Percentiles rank a stretch among this genome's conserved stretches.
Conservation (phyloP, 2,329 filamentous ascomycete species). For the Sporothrix pallida region DNA sequence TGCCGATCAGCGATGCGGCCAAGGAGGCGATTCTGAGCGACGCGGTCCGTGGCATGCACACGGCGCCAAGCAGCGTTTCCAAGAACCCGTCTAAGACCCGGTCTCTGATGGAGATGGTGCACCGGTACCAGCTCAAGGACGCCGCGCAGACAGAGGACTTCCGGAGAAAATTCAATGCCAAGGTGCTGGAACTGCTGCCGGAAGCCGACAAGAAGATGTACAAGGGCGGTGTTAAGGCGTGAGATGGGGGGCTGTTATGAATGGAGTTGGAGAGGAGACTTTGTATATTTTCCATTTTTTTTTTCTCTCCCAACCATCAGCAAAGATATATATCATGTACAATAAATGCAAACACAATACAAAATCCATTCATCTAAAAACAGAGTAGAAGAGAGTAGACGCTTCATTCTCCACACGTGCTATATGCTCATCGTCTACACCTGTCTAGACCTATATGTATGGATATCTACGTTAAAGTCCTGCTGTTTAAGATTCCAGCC, state of each 20-base stretch:
- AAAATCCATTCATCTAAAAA: background rate
- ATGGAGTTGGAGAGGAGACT: background rate
- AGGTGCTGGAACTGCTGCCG: slow-evolving; percentile 44
- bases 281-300: slow-evolving; percentile 12
- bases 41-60: slow-evolving; percentile 49
- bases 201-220: slow-evolving; percentile 2
- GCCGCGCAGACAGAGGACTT: slow-evolving; percentile 51
- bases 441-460: background rate
- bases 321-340: slow-evolving; percentile 21
- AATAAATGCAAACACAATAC: background rate
- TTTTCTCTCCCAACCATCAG: slow-evolving; percentile 1
- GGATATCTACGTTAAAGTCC: no score
- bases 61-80: background rate
- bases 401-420: no score
- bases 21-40: slow-evolving; percentile 47
- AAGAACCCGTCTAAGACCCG: slow-evolving; percentile 28
- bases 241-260: background rate
- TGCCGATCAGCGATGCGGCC: slow-evolving; percentile 37
- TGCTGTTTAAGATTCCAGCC: no score
- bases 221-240: slow-evolving; percentile 1
- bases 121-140: slow-evolving; percentile 48
- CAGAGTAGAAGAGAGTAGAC: no score
- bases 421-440: background rate
- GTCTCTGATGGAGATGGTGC: slow-evolving; percentile 41
- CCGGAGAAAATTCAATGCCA: slow-evolving; percentile 42